Percentiles rank a stretch among this genome's conserved stretches.
Conservation (phyloP, 495 filamentous ascomycete genomes). For the Baudoinia panamericana region DNA sequence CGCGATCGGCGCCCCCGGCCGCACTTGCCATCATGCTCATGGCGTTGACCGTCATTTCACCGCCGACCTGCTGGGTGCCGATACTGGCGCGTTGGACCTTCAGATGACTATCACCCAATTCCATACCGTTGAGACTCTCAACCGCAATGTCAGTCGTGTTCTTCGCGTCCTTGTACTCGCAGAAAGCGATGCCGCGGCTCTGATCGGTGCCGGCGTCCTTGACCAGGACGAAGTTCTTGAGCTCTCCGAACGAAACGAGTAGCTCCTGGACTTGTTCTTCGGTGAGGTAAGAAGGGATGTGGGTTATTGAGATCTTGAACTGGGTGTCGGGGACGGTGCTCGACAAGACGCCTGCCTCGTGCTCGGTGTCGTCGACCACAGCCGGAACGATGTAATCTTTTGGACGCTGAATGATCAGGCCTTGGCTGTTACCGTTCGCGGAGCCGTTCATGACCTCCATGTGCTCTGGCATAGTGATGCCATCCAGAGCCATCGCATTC, state of each 20-base stretch:
- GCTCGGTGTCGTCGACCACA: constrained; percentile 57
- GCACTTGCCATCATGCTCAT: constrained; percentile 99
- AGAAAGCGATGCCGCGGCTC: constrained; percentile 93
- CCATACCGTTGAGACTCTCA: constrained; percentile 83
- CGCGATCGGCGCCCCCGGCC: constrained; percentile 51
- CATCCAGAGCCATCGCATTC: constrained; percentile 78
- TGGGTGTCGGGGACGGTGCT: constrained; percentile 77
- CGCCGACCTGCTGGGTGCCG: constrained; percentile 77
- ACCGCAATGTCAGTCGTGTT: constrained; percentile 67
- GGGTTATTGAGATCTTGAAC: constrained; percentile 87
- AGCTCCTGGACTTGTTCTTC: constrained; percentile 89
- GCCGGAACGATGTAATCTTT: constrained; percentile 97
- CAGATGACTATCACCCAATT: constrained; percentile 71
- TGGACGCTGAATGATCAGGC: constrained; percentile 73
- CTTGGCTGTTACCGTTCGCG: constrained; percentile 40
- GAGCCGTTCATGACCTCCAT: constrained; percentile 39
- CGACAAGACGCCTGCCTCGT: constrained; percentile 65
- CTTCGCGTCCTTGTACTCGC: constrained; percentile 72
- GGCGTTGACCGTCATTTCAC: constrained; percentile 92
- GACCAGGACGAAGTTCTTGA: constrained; percentile 84
- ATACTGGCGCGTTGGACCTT: constrained; percentile 82
- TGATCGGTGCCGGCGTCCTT: constrained; percentile 79
- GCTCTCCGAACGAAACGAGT: constrained; percentile 74
- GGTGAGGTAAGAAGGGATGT: constrained; percentile 72
- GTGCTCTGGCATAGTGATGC: constrained; percentile 62